Percentiles rank a stretch among this genome's conserved stretches.
Evolutionary conservation across 2,329 filamentous ascomycete genomes (phyloP).

Genomic region (Dothidotthia symphoricarpi): DNA sequence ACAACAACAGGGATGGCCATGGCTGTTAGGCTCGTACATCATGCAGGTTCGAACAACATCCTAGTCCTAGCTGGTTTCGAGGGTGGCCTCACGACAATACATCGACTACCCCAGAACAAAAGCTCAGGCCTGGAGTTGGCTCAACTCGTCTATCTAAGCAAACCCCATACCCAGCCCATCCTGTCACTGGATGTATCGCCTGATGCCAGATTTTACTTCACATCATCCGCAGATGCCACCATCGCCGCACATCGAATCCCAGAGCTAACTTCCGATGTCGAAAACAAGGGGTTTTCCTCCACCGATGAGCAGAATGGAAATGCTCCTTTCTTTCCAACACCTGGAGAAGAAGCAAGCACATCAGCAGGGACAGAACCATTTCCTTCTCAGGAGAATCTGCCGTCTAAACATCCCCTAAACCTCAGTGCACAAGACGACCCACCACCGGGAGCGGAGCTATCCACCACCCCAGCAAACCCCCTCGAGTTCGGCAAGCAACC

Average conservation of each 20-base stretch:
- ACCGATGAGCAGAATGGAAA: not conserved
- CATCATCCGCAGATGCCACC: slow-evolving; percentile 77
- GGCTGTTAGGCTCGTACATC: slow-evolving; percentile 58
- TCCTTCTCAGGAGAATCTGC: too few species aligned
- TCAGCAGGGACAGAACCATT: not conserved
- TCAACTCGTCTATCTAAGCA: slow-evolving; percentile 60
- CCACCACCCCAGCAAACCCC: not conserved
- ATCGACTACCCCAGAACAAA: slow-evolving; percentile 49
- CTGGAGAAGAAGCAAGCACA: not conserved
- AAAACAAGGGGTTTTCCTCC: not conserved
- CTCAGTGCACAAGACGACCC: not conserved
- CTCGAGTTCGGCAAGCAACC: slow-evolving; percentile 3
- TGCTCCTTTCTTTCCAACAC: not conserved
- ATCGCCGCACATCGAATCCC: slow-evolving; percentile 74
- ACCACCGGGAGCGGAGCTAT: not conserved
- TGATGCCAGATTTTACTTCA: slow-evolving; percentile 61
- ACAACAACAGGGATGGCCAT: slow-evolving; percentile 75
- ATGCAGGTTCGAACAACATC: slow-evolving; percentile 42
- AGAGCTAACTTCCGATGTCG: slow-evolving; percentile 9
- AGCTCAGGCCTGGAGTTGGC: slow-evolving; percentile 29
- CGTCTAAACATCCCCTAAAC: too few species aligned
- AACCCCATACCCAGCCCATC: slow-evolving; percentile 75
- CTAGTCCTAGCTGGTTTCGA: slow-evolving; percentile 79
- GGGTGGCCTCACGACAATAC: slow-evolving; percentile 71
- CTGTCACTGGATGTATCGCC: slow-evolving; percentile 58